Evolutionary conservation across 352 stramenopile species (phyloP).

Genomic region (Globisporangium echinulatum): DNA sequence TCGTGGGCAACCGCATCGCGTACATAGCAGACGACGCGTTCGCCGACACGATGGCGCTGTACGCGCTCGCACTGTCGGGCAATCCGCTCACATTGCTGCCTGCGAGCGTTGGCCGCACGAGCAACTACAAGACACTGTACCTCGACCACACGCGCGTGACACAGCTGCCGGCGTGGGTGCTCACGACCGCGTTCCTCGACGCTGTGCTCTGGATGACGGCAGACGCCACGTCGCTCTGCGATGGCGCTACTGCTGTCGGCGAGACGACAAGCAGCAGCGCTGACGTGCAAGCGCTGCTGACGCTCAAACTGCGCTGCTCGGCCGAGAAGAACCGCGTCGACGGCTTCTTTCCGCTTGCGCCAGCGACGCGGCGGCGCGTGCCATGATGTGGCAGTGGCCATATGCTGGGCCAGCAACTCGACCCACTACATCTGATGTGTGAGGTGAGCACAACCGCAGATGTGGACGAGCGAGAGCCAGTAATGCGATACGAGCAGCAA

Average conservation of each 20-base stretch:
- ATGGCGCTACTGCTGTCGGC: too few species aligned
- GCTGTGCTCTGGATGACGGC: slow-evolving; percentile 6
- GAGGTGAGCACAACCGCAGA: too few species aligned
- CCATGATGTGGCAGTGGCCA: neutral
- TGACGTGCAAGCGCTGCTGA: slow-evolving; percentile 1
- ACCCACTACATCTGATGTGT: too few species aligned
- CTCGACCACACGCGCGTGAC: slow-evolving; percentile 3
- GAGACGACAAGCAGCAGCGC: neutral
- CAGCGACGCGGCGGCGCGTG: neutral
- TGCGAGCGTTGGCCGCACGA: neutral
- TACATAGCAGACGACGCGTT: neutral
- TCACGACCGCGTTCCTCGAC: slow-evolving; percentile 5
- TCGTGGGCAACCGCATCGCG: neutral
- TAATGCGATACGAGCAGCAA: neutral
- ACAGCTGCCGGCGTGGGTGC: slow-evolving; percentile 1
- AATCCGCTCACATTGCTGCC: slow-evolving; percentile 1
- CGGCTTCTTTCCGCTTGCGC: slow-evolving; percentile 6
- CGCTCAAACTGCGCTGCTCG: slow-evolving; percentile 10
- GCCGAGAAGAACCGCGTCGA: slow-evolving; percentile 7
- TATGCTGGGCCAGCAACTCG: too few species aligned
- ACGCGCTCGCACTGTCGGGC: slow-evolving; percentile 6
- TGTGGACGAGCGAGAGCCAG: too few species aligned
- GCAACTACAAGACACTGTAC: slow-evolving; percentile 11
- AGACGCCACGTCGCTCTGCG: slow-evolving; percentile 1
- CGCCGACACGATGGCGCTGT: slow-evolving; percentile 4